Evolutionary conservation across 805 yeast species (phyloP), one percentile per base, ranked within the genome.

Genomic region (Starmerella lactis-condensi): DNA sequence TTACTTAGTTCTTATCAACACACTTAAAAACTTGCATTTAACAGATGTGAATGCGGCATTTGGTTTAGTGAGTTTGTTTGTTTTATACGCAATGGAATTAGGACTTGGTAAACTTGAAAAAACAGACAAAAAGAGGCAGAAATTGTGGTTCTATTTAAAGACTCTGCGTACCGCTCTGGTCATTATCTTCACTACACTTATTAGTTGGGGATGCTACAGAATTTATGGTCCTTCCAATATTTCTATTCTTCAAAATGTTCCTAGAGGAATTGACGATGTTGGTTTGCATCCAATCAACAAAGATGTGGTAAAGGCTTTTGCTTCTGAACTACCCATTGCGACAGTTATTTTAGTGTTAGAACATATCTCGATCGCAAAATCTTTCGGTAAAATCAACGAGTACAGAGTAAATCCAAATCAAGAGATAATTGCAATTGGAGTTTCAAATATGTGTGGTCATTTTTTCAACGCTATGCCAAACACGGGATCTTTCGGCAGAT

Each of bases 381-480:
- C 93, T 1, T 83, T 83, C 49, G 95, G 94, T 34, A 67, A 95
- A 56, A 60, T 82, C 42, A 82, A 83, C 50, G 93, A 78, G 51
- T 83, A 83, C 57, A 79, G 78, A 46, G 74, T 83, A 45, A 67
- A 72, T 36, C 93, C 95, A 29, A 85, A 83, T 56, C 95, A 83
- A 61, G 95, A 83, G 54, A 65, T 83, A 34, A 67, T 83, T 48
- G 94, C 95, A 25, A 83, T 83, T 54, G 95, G 95, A 47, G 77
- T 75, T 28, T 75, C 89, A 33, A 83, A 83, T 56, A 63, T 83
- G 52, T 63, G 83, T 43, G 94, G 94, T 44, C 79, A 93, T 14
- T 79, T 82, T 50, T 83, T 83, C 67, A 65, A 70, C 47, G 93
- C 95, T 6, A 83, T 83, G 52, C 95, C 95, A 6, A 82, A 93